Conservation (phyloP, 306 rosid species). For the Amphicarpaea edgeworthii region DNA sequence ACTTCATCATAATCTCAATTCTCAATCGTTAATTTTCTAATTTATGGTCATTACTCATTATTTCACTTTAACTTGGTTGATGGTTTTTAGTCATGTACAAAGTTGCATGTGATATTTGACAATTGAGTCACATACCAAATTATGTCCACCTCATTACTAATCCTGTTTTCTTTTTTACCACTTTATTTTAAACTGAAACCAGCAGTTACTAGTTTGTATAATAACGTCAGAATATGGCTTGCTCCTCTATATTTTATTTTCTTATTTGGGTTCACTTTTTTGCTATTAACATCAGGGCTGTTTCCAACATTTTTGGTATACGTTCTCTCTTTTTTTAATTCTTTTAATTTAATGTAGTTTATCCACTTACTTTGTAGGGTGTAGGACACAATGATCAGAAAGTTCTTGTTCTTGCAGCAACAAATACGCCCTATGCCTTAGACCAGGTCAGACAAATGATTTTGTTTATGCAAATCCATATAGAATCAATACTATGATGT, state of each 20-base stretch:
- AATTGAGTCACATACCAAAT: background rate
- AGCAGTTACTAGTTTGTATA: slow-evolving; percentile 20
- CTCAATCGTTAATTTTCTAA: too few relatives aligned
- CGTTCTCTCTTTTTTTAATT: background rate
- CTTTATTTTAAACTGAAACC: slow-evolving; percentile 1
- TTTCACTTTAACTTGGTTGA: background rate
- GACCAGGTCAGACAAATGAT: slow-evolving; percentile 75
- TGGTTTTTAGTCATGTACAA: background rate
- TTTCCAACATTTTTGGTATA: slow-evolving; percentile 18
- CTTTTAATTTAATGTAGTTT: slow-evolving; percentile 25
- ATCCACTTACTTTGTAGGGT: slow-evolving; percentile 62
- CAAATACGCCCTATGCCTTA: slow-evolving; percentile 95
- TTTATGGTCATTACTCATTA: too few relatives aligned
- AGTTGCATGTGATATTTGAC: background rate
- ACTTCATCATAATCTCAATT: too few relatives aligned
- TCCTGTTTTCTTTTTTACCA: background rate
- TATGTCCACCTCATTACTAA: background rate
- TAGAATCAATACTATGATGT: slow-evolving; percentile 30
- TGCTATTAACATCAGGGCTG: slow-evolving; percentile 23
- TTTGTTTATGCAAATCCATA: slow-evolving; percentile 19
- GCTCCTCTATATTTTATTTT: background rate
- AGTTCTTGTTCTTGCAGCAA: slow-evolving; percentile 99
- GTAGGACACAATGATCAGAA: slow-evolving; percentile 94
- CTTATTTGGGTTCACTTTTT: background rate
- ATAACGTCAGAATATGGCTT: background rate